These are phyloP conservation scores for Claviceps maximensis DNA, from an alignment of 2,329 filamentous ascomycete species.

Conservation along the genomic window DNA sequence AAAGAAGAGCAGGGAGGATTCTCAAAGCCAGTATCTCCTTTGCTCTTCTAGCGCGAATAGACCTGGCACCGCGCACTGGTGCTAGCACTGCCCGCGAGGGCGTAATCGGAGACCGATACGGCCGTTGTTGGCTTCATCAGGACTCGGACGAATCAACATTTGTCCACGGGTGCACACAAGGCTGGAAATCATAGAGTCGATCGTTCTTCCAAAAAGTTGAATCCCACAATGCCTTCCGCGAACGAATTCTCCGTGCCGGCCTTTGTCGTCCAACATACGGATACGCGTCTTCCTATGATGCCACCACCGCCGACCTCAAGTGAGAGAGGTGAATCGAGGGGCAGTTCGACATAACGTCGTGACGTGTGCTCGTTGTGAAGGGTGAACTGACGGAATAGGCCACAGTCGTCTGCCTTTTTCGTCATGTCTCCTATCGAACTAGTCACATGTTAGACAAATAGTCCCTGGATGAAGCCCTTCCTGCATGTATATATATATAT, in stretches of 20 bases:
- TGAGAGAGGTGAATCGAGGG: slow-evolving; percentile 25
- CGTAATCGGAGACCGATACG: too few species aligned
- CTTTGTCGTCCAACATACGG: slow-evolving; percentile 18
- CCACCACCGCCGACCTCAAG: slow-evolving; percentile 31
- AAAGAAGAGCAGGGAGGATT: too few species aligned
- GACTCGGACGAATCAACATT: neutral
- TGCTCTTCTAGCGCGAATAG: too few species aligned
- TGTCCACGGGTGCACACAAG: neutral
- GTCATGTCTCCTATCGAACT: slow-evolving; percentile 30
- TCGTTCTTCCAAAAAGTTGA: slow-evolving; percentile 23
- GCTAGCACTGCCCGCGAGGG: too few species aligned
- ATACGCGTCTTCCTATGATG: slow-evolving; percentile 36
- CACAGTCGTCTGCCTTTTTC: slow-evolving; percentile 25
- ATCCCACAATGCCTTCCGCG: slow-evolving; percentile 37
- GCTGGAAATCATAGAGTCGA: neutral
- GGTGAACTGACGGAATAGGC: slow-evolving; percentile 26
- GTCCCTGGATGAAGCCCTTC: too few species aligned
- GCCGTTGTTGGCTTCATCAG: too few species aligned
- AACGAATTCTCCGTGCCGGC: slow-evolving; percentile 19
- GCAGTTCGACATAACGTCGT: slow-evolving; percentile 18
- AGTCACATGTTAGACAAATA: slow-evolving; percentile 11
- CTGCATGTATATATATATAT: too few species aligned
- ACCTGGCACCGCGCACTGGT: too few species aligned
- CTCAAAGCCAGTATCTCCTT: too few species aligned
- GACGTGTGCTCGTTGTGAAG: slow-evolving; percentile 12